phyloP scores from a whole-genome alignment of 2,329 filamentous ascomycete species.

The Nigrospora sphaerica region DNA sequence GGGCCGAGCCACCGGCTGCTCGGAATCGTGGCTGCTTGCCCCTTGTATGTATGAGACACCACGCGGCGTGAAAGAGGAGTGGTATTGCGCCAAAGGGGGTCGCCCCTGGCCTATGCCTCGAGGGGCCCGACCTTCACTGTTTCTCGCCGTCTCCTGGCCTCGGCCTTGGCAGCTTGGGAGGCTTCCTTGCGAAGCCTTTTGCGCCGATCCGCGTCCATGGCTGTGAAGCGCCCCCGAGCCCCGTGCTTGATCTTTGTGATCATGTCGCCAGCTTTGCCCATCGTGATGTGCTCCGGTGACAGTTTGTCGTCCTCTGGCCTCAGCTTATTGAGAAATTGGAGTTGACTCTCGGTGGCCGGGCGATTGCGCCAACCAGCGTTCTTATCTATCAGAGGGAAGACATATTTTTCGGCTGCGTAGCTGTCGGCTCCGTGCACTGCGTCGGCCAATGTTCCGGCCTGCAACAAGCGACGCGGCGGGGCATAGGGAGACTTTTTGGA shows the following conservation, averaged over 20 bases:
- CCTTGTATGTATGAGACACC: too few relatives aligned
- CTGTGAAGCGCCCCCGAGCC: constrained; percentile 56
- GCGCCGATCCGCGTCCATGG: constrained; percentile 43
- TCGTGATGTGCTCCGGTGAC: constrained; percentile 53
- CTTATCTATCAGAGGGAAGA: constrained; percentile 58
- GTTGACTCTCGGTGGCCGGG: constrained; percentile 57
- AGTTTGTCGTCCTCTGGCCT: constrained; percentile 48
- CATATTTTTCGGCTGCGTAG: constrained; percentile 62
- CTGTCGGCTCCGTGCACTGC: constrained; percentile 83
- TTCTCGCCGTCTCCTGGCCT: constrained; percentile 36
- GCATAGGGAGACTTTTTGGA: constrained; percentile 55
- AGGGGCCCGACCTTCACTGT: constrained; percentile 50
- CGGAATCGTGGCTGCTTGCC: too few relatives aligned
- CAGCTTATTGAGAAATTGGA: constrained; percentile 64
- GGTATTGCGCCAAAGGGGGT: neutral
- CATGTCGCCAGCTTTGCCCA: constrained; percentile 80
- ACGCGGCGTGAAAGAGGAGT: too few relatives aligned
- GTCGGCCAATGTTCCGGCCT: constrained; percentile 58
- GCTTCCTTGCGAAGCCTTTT: constrained; percentile 32
- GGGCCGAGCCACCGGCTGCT: too few relatives aligned
- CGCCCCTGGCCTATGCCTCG: constrained; percentile 7
- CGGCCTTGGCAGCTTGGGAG: constrained; percentile 27
- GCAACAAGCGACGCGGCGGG: constrained; percentile 61
- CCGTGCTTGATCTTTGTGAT: constrained; percentile 89
- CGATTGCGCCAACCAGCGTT: constrained; percentile 62